Evolutionary conservation across 2,329 filamentous ascomycete species (phyloP), one percentile per base, ranked within the genome.

Genomic region (Beauveria rudraprayagi): DNA sequence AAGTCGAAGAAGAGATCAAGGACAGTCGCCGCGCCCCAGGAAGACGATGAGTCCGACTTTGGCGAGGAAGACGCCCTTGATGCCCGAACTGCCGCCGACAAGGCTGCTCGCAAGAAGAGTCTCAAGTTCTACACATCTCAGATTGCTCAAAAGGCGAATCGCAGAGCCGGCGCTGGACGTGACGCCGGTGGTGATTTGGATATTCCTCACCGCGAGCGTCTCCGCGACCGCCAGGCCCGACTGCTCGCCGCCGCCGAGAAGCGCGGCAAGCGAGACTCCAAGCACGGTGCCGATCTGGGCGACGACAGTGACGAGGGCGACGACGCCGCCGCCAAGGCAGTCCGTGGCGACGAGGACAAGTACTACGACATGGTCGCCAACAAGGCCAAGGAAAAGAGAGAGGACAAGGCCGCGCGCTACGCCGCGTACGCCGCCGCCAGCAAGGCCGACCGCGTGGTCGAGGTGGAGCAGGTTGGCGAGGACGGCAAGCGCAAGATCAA

Each of bases 51-150:
- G 68, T 96, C 92, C 3, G 94, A 99, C 77, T 93, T 99, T 71
- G 94, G 93, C 67, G 94, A 99, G 69, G 92, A 96, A 72, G 88
- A 90, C 17, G 77, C 80, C 4, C 83, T 97, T 62, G 91, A 92
- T 59, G 85, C 87, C 11, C 83, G 86, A 63, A 86, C 93, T 63
- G 88, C 91, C 1, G 90, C 89, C 47, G 91, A 96, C 69, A 99
- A 99, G 76, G 90, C 88, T 0, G 84, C 85, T 63, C 90, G 92
- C 74, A 96, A 94, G 81, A 96, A 95, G 80, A 91, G 86, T 65
- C 83, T 99, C 62, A 89, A 92, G 64, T 99, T 99, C 80, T 99
- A 99, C 82, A 97, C 95, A 2, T 96, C 92, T 3, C 94, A 99
- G 72, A 94, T 99, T 66, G 89, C 90, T 30, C 93, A 97, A 73